Base-by-base conservation (phyloP, 345 rosid genomes). In the Arabis alpina region DNA sequence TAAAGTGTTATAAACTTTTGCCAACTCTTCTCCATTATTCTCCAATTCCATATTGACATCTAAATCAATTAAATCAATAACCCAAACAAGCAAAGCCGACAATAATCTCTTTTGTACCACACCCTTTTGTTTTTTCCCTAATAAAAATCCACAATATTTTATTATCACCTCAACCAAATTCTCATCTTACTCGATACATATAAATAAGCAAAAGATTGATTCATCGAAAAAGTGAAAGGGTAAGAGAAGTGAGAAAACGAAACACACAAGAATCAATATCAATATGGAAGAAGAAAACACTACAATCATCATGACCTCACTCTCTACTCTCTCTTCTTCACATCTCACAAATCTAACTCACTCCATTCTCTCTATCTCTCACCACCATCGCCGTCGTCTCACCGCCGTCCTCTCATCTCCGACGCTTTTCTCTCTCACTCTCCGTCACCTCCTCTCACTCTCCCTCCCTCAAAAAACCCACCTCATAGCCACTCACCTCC, bases 401-500 rank as follows among this genome's bases (percentile, higher is more conserved):
- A 64, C 88, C 64, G 23, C 80, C 73, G 79, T 91, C 66, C 92
- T 92, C 67, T 88, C 96, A 53, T 84, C 92, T 61, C 88, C 92
- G 51, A 52, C 86, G 16, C 82, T 84, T 78, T 92, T 92, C 86
- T 85, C 86, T 65, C 85, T 90, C 85, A 53, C 88, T 53, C 89
- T 94, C 74, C 87, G 76, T 79, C 90, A 77, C 83, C 96, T 94
- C 50, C 90, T 81, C 64, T 82, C 93, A 27, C 88, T 94, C 45
- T 81, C 97, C 36, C 85, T 89, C 61, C 55, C 81, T 13, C 58
- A 77, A 27, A 94, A 94, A 72, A 73, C 91, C 62, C 78, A 79
- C 10, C 93, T 95, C 83, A 82, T 95, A 54, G 90, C 98, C 66
- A 83, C 82, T 68, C 92, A 87, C 79, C 97, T 89, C 84, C 88